Percentiles rank a stretch among this genome's conserved stretches.
These are phyloP conservation scores for Porcisia hertigi DNA, from an alignment of 208 protist species.

Conservation along the genomic window DNA sequence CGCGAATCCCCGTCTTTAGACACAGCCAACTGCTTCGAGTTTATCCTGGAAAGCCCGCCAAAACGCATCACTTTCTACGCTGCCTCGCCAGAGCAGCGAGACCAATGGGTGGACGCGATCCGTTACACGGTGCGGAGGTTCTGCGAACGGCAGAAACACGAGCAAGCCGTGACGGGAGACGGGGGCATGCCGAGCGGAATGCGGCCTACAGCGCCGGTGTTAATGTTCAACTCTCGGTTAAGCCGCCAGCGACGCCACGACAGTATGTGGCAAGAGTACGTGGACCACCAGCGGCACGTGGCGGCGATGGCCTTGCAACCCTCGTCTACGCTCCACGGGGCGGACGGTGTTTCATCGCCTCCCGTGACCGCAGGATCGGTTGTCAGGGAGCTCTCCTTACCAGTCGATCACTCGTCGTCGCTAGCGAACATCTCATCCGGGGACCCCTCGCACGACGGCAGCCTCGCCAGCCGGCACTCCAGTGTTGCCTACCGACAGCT, in stretches of 20 bases:
- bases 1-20: constrained; percentile 31
- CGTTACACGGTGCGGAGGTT: constrained; percentile 50
- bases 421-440: constrained; percentile 8
- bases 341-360: constrained; percentile 3
- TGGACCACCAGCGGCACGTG: constrained; percentile 33
- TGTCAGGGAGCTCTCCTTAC: constrained; percentile 7
- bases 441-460: constrained; percentile 21
- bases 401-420: constrained; percentile 10
- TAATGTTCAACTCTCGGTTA: constrained; percentile 51
- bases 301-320: constrained; percentile 5
- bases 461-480: constrained; percentile 22
- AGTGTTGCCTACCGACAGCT: constrained; percentile 31
- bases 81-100: constrained; percentile 64
- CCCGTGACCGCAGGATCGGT: background rate
- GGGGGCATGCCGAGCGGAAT: constrained; percentile 22
- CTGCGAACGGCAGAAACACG: constrained; percentile 9
- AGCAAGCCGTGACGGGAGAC: constrained; percentile 4
- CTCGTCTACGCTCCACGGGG: background rate
- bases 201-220: constrained; percentile 26
- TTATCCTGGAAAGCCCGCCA: constrained; percentile 30
- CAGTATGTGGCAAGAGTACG: constrained; percentile 36
- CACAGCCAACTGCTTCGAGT: constrained; percentile 54
- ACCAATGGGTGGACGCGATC: constrained; percentile 75
- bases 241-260: constrained; percentile 54
- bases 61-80: constrained; percentile 71